phyloP scores from a whole-genome alignment of 2,329 filamentous ascomycete species.

The Berkeleyomyces rouxiae region DNA sequence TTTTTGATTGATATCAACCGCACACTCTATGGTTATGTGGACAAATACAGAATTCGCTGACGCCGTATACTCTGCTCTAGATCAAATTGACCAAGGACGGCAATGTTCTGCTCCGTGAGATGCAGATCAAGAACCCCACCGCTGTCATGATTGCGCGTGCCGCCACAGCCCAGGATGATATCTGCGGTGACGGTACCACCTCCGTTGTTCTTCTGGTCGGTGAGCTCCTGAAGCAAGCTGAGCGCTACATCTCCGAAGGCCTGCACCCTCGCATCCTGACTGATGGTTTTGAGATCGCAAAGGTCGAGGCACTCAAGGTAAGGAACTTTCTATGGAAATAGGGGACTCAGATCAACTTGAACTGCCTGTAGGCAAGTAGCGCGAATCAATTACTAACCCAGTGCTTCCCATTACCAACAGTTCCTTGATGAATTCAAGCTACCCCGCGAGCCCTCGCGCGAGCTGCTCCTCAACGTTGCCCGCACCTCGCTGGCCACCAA shows the following conservation, averaged over 20 bases:
- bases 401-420: slow-evolving; percentile 25
- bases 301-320: slow-evolving; percentile 78
- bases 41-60: slow-evolving; percentile 16
- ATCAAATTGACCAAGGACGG: slow-evolving; percentile 99
- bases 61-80: slow-evolving; percentile 24
- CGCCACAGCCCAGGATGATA: slow-evolving; percentile 95
- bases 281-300: slow-evolving; percentile 93
- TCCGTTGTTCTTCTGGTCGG: slow-evolving; percentile 90
- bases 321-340: slow-evolving; percentile 9
- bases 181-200: slow-evolving; percentile 93
- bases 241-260: slow-evolving; percentile 92
- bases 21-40: slow-evolving; percentile 9
- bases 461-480: slow-evolving; percentile 83
- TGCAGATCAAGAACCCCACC: slow-evolving; percentile 97
- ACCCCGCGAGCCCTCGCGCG: slow-evolving; percentile 71
- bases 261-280: slow-evolving; percentile 92
- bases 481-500: slow-evolving; percentile 92
- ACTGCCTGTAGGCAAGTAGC: not conserved
- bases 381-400: slow-evolving; percentile 9
- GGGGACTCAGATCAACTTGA: not conserved
- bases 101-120: slow-evolving; percentile 63
- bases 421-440: slow-evolving; percentile 95
- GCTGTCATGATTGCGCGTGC: slow-evolving; percentile 72
- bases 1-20: not conserved
- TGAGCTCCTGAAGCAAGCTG: slow-evolving; percentile 93